phyloP scores from a whole-genome alignment of 2,329 filamentous ascomycete genomes.

The Phaeosphaeriaceae sp. region DNA sequence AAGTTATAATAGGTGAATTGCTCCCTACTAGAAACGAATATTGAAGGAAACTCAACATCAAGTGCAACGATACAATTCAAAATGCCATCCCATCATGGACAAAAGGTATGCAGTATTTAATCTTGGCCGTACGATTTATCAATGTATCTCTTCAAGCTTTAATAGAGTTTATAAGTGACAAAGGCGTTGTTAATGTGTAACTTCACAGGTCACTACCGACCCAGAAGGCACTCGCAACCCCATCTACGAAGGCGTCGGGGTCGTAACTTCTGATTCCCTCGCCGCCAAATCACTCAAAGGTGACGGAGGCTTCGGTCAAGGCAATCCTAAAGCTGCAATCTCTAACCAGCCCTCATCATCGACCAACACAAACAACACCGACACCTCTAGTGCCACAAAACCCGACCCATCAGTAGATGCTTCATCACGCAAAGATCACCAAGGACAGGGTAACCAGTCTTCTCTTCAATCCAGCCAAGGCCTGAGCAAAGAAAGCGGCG shows the following conservation, averaged over 20 bases:
- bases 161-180: neutral
- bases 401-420: slow-evolving; percentile 58
- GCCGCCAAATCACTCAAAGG: slow-evolving; percentile 72
- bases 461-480: slow-evolving; percentile 50
- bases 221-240: slow-evolving; percentile 55
- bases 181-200: slow-evolving; percentile 8
- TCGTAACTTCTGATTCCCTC: slow-evolving; percentile 72
- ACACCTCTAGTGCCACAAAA: slow-evolving; percentile 60
- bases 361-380: slow-evolving; percentile 63
- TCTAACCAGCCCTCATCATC: slow-evolving; percentile 58
- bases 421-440: slow-evolving; percentile 52
- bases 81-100: slow-evolving; percentile 22
- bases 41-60: too few relatives aligned
- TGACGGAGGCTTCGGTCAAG: slow-evolving; percentile 65
- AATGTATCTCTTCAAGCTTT: neutral
- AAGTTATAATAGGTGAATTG: too few relatives aligned
- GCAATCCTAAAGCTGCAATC: slow-evolving; percentile 63
- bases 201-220: slow-evolving; percentile 55
- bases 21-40: too few relatives aligned
- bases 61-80: neutral
- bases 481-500: slow-evolving; percentile 45
- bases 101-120: slow-evolving; percentile 20
- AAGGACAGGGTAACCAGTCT: slow-evolving; percentile 48
- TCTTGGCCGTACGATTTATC: neutral
- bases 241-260: slow-evolving; percentile 67